These are phyloP conservation scores for Candida jianshihensis DNA, from an alignment of 805 yeast species.

Conservation along the genomic window DNA sequence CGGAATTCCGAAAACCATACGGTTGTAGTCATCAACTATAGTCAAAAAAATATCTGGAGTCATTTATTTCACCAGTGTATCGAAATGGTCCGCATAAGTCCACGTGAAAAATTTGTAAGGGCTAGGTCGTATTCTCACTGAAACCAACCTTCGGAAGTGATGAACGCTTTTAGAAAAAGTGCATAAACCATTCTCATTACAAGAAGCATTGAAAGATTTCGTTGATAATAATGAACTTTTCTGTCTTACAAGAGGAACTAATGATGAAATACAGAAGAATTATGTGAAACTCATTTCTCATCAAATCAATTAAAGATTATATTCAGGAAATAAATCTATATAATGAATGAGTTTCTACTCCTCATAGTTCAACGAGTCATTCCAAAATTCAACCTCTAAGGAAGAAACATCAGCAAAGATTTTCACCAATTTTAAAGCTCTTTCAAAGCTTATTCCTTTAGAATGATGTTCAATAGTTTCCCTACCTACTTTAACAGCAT, in stretches of 20 bases:
- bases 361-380: conserved; percentile 30
- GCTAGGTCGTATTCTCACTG: no score
- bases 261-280: conserved; percentile 33
- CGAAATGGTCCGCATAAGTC: no score
- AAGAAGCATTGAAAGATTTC: conserved; percentile 41
- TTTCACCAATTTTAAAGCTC: conserved; percentile 44
- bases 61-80: no score
- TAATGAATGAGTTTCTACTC: background rate
- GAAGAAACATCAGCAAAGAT: conserved; percentile 53
- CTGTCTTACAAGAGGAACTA: conserved; percentile 46
- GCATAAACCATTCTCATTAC: conserved; percentile 43
- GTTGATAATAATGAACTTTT: conserved; percentile 45
- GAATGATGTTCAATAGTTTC: conserved; percentile 39
- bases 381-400: conserved; percentile 68
- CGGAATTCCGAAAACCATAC: no score
- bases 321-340: conserved; percentile 10
- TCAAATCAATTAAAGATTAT: conserved; percentile 10
- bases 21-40: no score
- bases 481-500: conserved; percentile 47
- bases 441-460: conserved; percentile 31
- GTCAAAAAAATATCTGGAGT: no score
- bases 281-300: conserved; percentile 27
- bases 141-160: background rate
- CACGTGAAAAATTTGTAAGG: no score
- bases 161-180: conserved; percentile 38